These are phyloP conservation scores for Podaxis sp. DNA, from an alignment of 768 basidiomycete genomes.

Conservation along the genomic window DNA sequence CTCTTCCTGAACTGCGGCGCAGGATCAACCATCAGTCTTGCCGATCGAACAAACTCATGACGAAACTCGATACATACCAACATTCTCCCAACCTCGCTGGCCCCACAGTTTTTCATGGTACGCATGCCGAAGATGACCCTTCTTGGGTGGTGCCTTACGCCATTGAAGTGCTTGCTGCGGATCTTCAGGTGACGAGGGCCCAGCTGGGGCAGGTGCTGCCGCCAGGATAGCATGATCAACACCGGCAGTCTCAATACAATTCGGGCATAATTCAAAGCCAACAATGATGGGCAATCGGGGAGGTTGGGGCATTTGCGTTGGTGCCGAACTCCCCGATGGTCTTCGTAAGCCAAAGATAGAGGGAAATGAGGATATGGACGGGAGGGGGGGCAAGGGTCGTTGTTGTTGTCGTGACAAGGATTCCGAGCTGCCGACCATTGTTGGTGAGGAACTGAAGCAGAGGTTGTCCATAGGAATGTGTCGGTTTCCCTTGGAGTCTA, in stretches of 20 bases:
- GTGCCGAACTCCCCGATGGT: background rate
- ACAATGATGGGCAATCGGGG: conserved; percentile 17
- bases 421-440: conserved; percentile 27
- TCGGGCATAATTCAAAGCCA: conserved; percentile 85
- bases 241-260: conserved; percentile 77
- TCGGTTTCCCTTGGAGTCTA: conserved; percentile 4
- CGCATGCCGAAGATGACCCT: conserved; percentile 79
- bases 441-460: conserved; percentile 35
- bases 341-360: conserved; percentile 22
- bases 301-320: conserved; percentile 18
- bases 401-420: conserved; percentile 3
- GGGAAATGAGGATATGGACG: conserved; percentile 30
- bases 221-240: conserved; percentile 72
- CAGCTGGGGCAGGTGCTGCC: conserved; percentile 40
- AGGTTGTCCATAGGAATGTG: conserved; percentile 1
- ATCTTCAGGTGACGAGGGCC: conserved; percentile 54
- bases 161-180: conserved; percentile 52
- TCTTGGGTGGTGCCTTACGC: conserved; percentile 69
- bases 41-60: background rate
- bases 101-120: conserved; percentile 89
- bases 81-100: conserved; percentile 79
- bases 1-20: conserved; percentile 63
- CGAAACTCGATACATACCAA: conserved; percentile 54
- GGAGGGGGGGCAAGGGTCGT: conserved; percentile 28
- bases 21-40: conserved; percentile 1